These are phyloP conservation scores for Prunella vulgaris DNA, from an alignment of 257 asterid species.

Conservation along the genomic window DNA sequence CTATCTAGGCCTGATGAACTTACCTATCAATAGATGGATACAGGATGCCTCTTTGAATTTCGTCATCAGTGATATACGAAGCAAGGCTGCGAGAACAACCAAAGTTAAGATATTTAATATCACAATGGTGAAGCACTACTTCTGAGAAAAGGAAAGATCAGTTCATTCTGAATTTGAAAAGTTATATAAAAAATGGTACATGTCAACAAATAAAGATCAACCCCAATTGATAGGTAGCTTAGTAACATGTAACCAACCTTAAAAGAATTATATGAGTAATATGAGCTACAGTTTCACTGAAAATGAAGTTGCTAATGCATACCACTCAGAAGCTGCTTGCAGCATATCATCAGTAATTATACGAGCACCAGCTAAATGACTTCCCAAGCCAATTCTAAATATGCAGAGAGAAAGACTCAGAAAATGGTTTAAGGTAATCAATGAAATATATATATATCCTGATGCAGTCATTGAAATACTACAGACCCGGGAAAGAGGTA, in stretches of 20 bases:
- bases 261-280: not conserved
- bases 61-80: slow-evolving; percentile 81
- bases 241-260: not conserved
- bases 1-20: slow-evolving; percentile 13
- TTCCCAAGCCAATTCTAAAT: slow-evolving; percentile 91
- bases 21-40: slow-evolving; percentile 90
- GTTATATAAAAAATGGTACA: not conserved
- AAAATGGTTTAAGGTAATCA: not conserved
- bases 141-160: not conserved
- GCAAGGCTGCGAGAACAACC: slow-evolving; percentile 72
- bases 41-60: slow-evolving; percentile 64
- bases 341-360: slow-evolving; percentile 85
- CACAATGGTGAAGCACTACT: not conserved
- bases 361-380: slow-evolving; percentile 90
- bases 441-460: not conserved
- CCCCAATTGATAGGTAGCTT: not conserved
- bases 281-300: not conserved
- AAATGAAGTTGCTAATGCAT: slow-evolving; percentile 25
- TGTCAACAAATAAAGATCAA: not conserved
- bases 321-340: slow-evolving; percentile 96
- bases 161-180: not conserved
- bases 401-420: slow-evolving; percentile 20
- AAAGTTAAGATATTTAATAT: slow-evolving; percentile 11
- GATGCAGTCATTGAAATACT: slow-evolving; percentile 14
- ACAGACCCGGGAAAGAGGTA: slow-evolving; percentile 98